Percentiles rank a stretch among this genome's conserved stretches.
These are phyloP conservation scores for Bipolaris oryzae DNA, from an alignment of 2,329 filamentous ascomycete genomes.

Conservation along the genomic window DNA sequence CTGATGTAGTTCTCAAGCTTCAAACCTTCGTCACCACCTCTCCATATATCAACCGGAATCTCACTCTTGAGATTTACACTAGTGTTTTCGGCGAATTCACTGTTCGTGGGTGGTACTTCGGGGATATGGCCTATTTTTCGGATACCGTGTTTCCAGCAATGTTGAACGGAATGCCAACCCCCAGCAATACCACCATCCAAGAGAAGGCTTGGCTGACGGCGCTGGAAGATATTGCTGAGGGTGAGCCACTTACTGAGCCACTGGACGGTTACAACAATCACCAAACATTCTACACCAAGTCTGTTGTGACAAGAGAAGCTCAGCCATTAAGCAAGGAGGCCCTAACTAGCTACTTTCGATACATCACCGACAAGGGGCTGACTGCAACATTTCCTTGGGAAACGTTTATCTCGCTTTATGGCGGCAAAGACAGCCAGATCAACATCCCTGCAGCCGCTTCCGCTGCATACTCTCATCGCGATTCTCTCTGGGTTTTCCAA, in stretches of 20 bases:
- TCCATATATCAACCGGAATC: constrained; percentile 2
- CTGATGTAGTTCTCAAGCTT: constrained; percentile 5
- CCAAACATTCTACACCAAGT: constrained; percentile 13
- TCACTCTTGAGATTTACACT: constrained; percentile 8
- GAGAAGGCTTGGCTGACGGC: constrained; percentile 3
- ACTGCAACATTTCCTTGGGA: not conserved
- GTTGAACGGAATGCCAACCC: constrained; percentile 1
- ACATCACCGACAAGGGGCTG: constrained; percentile 1
- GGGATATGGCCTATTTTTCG: not conserved
- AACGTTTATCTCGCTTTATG: constrained; percentile 6
- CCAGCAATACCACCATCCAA: constrained; percentile 5
- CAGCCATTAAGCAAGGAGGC: constrained; percentile 5
- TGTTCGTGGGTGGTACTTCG: constrained; percentile 12
- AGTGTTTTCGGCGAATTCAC: constrained; percentile 5
- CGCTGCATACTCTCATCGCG: constrained; percentile 7
- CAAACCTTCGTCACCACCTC: constrained; percentile 6
- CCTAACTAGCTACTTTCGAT: constrained; percentile 1
- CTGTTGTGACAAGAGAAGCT: constrained; percentile 10
- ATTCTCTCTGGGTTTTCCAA: constrained; percentile 11
- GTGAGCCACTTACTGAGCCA: constrained; percentile 11
- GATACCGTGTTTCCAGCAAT: constrained; percentile 2
- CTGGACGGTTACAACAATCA: constrained; percentile 8
- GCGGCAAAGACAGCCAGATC: constrained; percentile 11
- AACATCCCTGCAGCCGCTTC: not conserved
- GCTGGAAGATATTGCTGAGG: constrained; percentile 9